Evolutionary conservation across 257 asterid species (phyloP).

Genomic region (Solanum okadae): DNA sequence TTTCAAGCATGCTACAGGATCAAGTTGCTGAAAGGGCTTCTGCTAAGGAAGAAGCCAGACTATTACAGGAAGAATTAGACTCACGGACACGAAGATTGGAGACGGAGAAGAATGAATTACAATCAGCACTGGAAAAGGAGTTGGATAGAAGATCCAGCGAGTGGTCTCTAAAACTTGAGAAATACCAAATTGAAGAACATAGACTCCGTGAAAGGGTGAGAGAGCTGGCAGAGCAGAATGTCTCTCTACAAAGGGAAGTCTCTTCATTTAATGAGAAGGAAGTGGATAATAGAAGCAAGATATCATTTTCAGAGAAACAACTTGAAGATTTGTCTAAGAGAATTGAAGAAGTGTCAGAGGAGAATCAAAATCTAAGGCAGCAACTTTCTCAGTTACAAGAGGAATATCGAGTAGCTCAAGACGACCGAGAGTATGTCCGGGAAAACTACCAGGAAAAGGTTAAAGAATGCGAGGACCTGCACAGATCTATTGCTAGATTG

Average conservation of each 20-base stretch:
- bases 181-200: conserved; percentile 77
- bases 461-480: conserved; percentile 79
- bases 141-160: conserved; percentile 87
- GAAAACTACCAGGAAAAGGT: conserved; percentile 71
- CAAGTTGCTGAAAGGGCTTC: conserved; percentile 76
- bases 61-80: conserved; percentile 38
- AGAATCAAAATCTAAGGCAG: conserved; percentile 44
- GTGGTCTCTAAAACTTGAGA: conserved; percentile 85
- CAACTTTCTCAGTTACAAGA: conserved; percentile 49
- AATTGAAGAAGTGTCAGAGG: conserved; percentile 45
- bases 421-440: conserved; percentile 52
- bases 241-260: conserved; percentile 80
- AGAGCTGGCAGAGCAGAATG: conserved; percentile 96
- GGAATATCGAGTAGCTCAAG: conserved; percentile 53
- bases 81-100: conserved; percentile 48
- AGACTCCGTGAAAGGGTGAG: conserved; percentile 93
- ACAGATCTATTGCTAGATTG: conserved; percentile 64
- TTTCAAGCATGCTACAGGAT: conserved; percentile 48
- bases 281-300: conserved; percentile 31
- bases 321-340: conserved; percentile 41
- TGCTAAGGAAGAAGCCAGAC: conserved; percentile 47
- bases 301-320: conserved; percentile 48
- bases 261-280: conserved; percentile 66
- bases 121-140: conserved; percentile 74
- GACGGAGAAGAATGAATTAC: conserved; percentile 75